Base-by-base conservation (phyloP, 169 alveolate species). In the Plasmodium vivax region DNA sequence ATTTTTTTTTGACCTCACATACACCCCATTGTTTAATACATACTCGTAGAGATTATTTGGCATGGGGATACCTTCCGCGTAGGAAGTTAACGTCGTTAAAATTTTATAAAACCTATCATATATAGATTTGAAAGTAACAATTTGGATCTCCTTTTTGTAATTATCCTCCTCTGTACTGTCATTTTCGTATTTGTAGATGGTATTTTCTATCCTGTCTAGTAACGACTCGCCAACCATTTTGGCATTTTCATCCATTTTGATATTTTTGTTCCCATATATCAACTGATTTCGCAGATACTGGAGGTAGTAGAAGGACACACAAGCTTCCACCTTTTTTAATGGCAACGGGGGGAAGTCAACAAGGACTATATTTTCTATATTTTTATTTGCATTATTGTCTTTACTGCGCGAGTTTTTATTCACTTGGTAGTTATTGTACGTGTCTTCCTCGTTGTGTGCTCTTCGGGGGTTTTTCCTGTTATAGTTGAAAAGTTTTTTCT, bases 361-460 rank as follows among this genome's bases (percentile, higher is more conserved):
- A 19, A 47, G 54, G 23, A 92, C 62, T 14, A 68, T 41, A 92
- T 92, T 92, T 71, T 92, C 92, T 5, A 45, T 82, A 75, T 92
- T 74, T n/a, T 91, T 92, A 82, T 73, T 62, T 58, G 7, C 41
- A 68, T 68, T 68, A 30, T 14, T 82, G 45, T 77, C 58, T 9
- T 92, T 83, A 16, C 41, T 34, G 73, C 19, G 38, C 45, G 51
- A 0, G 41, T 72, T 47, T 54, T 9, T 43, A n/a, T 16, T 23
- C 3, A 7, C 19, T 2, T 43, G 27, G 38, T 82, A 51, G 58
- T 72, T 62, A 82, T 41, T 92, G 51, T 62, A 82, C 0, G 87
- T 19, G 83, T 72, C 95, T 47, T 92, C 95, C 82, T 82, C 92
- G 77, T 92, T 81, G 83, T 92, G 95, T 58, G 95, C 95, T 72